phyloP scores from a whole-genome alignment of 208 protist genomes.

The Vickermania ingenoplastis region DNA sequence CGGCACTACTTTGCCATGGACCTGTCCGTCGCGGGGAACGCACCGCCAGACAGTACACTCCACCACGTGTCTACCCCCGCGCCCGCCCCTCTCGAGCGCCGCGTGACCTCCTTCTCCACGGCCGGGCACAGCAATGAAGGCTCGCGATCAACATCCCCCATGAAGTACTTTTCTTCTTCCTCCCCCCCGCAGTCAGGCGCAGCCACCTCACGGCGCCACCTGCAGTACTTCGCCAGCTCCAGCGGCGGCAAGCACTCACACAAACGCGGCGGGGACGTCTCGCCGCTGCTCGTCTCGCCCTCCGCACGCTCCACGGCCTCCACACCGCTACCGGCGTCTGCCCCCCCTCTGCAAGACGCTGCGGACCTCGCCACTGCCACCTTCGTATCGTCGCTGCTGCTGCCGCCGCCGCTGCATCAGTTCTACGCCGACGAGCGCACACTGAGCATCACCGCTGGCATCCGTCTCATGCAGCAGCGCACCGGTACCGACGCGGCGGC shows the following conservation, averaged over 20 bases:
- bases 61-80: no score
- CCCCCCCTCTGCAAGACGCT: background rate
- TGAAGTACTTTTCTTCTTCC: background rate
- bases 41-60: no score
- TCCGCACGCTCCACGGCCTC: no score
- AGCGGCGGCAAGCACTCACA: no score
- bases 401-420: conserved; percentile 23
- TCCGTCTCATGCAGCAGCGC: background rate
- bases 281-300: no score
- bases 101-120: background rate
- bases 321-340: background rate
- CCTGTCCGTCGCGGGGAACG: no score
- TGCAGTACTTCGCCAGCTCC: no score
- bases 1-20: no score
- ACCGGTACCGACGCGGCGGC: background rate
- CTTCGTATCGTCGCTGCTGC: conserved; percentile 1
- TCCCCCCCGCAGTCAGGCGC: no score
- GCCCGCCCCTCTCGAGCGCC: background rate
- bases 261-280: no score
- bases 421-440: conserved; percentile 15
- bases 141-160: background rate
- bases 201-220: no score
- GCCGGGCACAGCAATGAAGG: background rate
- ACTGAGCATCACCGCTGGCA: conserved; percentile 1
- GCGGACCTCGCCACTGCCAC: background rate